Base-by-base conservation (phyloP, 148 eudicot genomes). In the Camellia japonica region DNA sequence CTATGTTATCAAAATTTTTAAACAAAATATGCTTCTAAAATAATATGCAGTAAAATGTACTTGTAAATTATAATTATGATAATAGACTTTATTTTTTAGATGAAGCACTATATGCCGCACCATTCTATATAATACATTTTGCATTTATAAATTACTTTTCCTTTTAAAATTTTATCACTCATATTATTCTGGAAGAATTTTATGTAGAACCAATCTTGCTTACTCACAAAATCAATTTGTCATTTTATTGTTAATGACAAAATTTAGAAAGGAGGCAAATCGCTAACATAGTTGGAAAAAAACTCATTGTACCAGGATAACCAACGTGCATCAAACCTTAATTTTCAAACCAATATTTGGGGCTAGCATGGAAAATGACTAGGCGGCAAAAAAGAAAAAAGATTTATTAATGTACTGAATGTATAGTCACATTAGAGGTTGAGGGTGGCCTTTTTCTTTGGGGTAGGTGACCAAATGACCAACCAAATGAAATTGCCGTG, bases 401-500 rank as follows among this genome's bases (percentile, higher is more conserved):
- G 16, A 41, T 65, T 0, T 41, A 66, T 0, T 41, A 66, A 66
- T 68, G 20, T 20, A 52, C 23, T 51, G 18, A 30, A 30, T 30
- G 38, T 30, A 30, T 7, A 49, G 30, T 51, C 74, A 49, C 42
- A 20, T 49, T 51, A 71, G 43, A 5, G 6, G 20, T 51, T 72
- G 42, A 72, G 3, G n/a, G 8, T 3, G 5, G 10, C 60, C 9
- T 30, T 51, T 72, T 71, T 72, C 55, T 56, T 49, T 72, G 3
- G 20, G 75, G 60, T 72, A 72, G 75, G 75, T 72, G 61, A 72
- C 60, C 75, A 52, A 72, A 72, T 52, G 61, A 18, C 75, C 41
- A 51, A 72, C 75, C 75, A 3, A 15, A 60, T 19, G n/a, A 72
- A 72, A 56, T 52, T 55, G n/a, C 60, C 16, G 16, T 46, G 73